Base-by-base conservation (phyloP, 2,329 filamentous ascomycete genomes). In the Chlorencoelia australis region DNA sequence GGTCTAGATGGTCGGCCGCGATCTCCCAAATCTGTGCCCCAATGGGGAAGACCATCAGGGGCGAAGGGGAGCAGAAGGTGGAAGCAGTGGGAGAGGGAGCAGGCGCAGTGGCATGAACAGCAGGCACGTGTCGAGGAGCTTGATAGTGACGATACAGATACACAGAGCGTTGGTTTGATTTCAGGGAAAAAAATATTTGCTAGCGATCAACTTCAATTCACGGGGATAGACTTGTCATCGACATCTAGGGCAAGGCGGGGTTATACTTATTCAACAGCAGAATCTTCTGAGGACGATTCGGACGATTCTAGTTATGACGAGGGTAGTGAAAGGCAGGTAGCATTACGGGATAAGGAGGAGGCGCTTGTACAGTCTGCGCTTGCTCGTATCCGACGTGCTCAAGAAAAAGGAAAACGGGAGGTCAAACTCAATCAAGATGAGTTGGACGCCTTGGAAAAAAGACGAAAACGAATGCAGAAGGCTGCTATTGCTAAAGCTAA, bases 1-100 rank as follows among this genome's bases (percentile, higher is more conserved):
- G 88, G 91, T 98, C 83, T 98, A 96, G 79, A 75, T 93, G 88
- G 88, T 96, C 91, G 89, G 86, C 89, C 89, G 91, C 91, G 82
- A 91, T 82, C 88, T 94, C 89, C 88, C 75, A 72, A 79, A 78
- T 67, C 64, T 73, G 79, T 82, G 87, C 87, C 88, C 84, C 80
- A 71, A 76, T 88, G 84, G 89, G 89, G 88, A 95, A 95, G 89
- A 95, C 86, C 87, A 91, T 83, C 85, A 74, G 82, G 85, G 82
- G 82, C 79, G 73, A 76, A 71, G 66, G 71, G 74, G 71, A 75
- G 73, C 69, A 75, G 67, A 64, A 65, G 67, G 56, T 64, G 68
- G 52, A 70, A 66, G 58, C 59, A 61, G 49, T 66, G 67, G 62
- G 65, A 64, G 59, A 56, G 55, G 52, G 65, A 64, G 59, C 56